These are phyloP conservation scores for Taiozyma onychis DNA, from an alignment of 1,139 yeast genomes.

Conservation along the genomic window DNA sequence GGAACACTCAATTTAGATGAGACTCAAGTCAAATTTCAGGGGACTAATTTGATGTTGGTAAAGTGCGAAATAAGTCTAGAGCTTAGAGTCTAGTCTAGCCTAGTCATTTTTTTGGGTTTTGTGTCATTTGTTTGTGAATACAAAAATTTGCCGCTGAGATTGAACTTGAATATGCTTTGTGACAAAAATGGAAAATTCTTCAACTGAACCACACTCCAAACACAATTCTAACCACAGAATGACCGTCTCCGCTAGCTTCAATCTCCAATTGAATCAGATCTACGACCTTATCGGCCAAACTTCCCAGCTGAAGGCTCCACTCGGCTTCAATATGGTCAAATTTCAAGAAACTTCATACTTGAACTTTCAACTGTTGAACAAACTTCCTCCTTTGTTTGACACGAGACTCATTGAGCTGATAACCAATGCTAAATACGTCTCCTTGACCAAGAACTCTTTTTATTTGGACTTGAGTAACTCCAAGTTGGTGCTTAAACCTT, in stretches of 20 bases:
- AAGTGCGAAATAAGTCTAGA: too few species aligned
- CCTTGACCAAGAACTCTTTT: neutral
- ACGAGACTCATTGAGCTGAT: neutral
- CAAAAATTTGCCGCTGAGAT: neutral
- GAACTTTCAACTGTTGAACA: slow-evolving; percentile 1
- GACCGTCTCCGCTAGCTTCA: neutral
- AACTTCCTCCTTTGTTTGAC: slow-evolving; percentile 2
- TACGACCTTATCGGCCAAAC: neutral
- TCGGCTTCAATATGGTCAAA: neutral
- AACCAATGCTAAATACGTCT: neutral
- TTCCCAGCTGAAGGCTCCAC: neutral
- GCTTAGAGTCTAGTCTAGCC: too few species aligned
- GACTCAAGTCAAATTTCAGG: too few species aligned
- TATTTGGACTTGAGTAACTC: neutral
- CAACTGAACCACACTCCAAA: neutral
- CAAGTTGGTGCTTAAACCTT: neutral
- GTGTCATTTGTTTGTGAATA: neutral
- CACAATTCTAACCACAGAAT: neutral
- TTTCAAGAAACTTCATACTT: neutral
- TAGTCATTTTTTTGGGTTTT: neutral
- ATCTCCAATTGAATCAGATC: neutral
- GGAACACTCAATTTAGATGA: neutral
- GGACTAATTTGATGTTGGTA: too few species aligned
- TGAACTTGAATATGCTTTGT: neutral
- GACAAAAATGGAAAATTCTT: neutral